phyloP scores from a whole-genome alignment of 345 rosid species.

The Limnanthes douglasii region DNA sequence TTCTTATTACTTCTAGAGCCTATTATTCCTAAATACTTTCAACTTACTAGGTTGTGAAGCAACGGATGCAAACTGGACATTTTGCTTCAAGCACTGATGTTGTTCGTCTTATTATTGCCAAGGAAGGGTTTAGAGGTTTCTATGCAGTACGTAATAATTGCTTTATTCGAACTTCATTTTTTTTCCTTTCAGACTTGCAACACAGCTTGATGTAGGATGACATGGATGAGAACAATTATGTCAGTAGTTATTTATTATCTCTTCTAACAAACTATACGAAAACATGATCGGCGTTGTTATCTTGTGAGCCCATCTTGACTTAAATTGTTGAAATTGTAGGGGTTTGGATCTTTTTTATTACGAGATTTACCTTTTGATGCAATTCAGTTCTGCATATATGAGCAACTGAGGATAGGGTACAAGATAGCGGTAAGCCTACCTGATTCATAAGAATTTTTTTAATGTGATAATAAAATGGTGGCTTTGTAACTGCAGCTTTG shows the following conservation, averaged over 20 bases:
- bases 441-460: too few relatives aligned
- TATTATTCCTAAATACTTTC: too few relatives aligned
- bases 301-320: not conserved
- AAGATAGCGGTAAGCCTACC: constrained; percentile 70
- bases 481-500: too few relatives aligned
- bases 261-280: too few relatives aligned
- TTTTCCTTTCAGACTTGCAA: too few relatives aligned
- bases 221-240: too few relatives aligned
- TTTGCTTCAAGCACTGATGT: constrained; percentile 54
- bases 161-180: constrained; percentile 4
- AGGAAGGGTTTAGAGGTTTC: constrained; percentile 54
- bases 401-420: constrained; percentile 75
- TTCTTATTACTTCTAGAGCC: not conserved
- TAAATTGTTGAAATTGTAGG: constrained; percentile 26
- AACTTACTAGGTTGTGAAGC: constrained; percentile 55
- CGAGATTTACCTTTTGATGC: constrained; percentile 96
- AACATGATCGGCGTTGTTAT: too few relatives aligned
- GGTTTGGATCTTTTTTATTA: constrained; percentile 74
- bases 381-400: constrained; percentile 80
- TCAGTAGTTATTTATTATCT: too few relatives aligned
- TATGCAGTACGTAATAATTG: constrained; percentile 36
- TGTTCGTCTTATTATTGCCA: constrained; percentile 40
- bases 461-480: too few relatives aligned
- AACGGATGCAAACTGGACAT: constrained; percentile 67
- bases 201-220: too few relatives aligned